Conservation (phyloP, 1,284 basidiomycete genomes). For the Wallemia ichthyophaga region DNA sequence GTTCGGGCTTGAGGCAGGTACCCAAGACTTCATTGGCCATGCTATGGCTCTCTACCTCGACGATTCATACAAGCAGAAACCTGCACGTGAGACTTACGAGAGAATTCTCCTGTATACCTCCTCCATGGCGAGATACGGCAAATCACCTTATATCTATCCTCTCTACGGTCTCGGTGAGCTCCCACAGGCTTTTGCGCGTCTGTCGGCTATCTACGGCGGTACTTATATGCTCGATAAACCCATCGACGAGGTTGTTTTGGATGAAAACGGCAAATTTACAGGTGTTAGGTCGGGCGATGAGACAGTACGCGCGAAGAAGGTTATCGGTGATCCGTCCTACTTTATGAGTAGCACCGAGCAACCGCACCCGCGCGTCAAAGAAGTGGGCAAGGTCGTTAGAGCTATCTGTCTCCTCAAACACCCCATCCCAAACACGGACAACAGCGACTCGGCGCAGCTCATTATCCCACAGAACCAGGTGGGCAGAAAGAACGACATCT, state of each 20-base stretch:
- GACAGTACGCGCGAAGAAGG: constrained; percentile 87
- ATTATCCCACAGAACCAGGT: constrained; percentile 99
- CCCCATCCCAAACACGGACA: constrained; percentile 88
- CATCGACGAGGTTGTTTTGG: constrained; percentile 70
- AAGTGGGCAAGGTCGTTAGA: constrained; percentile 79
- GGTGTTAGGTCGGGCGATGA: constrained; percentile 73
- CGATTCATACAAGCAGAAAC: constrained; percentile 72
- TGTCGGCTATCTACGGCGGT: constrained; percentile 94
- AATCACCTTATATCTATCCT: constrained; percentile 98
- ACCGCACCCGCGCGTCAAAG: constrained; percentile 58
- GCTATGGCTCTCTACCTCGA: constrained; percentile 97
- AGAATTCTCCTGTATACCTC: constrained; percentile 92
- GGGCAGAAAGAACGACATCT: constrained; percentile 81
- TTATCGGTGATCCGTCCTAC: constrained; percentile 95
- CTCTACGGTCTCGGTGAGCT: constrained; percentile 96
- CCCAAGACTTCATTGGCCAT: constrained; percentile 96
- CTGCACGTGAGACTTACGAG: constrained; percentile 68
- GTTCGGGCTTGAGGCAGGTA: constrained; percentile 86
- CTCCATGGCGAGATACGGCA: constrained; percentile 97
- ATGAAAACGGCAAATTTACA: constrained; percentile 57
- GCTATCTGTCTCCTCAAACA: constrained; percentile 97
- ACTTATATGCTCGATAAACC: constrained; percentile 99
- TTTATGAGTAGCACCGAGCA: constrained; percentile 38
- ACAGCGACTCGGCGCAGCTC: constrained; percentile 79
- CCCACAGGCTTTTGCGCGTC: constrained; percentile 89